These are phyloP conservation scores for Monosporozyma yasuniensis DNA, from an alignment of 805 yeast genomes.

Conservation along the genomic window DNA sequence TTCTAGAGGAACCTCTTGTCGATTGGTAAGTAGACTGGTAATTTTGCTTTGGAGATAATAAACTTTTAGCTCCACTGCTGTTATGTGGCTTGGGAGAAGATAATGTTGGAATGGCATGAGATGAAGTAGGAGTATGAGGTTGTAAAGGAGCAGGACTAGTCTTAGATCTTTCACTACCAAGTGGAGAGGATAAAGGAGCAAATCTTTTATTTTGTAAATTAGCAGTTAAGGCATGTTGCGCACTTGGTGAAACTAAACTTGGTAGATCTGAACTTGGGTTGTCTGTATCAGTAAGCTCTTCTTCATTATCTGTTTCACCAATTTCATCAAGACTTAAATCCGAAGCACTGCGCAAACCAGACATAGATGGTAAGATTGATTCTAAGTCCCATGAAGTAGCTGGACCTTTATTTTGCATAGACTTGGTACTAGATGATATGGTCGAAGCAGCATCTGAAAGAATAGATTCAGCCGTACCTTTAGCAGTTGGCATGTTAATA, in stretches of 20 bases:
- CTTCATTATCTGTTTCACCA: not conserved
- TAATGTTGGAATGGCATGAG: not conserved
- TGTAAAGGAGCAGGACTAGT: conserved; percentile 2
- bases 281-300: not conserved
- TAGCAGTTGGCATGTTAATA: not conserved
- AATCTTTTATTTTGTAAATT: conserved; percentile 1
- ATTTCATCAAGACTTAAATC: not conserved
- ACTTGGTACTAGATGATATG: not conserved
- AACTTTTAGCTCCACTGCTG: conserved; percentile 4
- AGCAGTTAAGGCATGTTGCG: not conserved
- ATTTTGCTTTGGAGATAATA: conserved; percentile 12
- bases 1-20: conserved; percentile 10
- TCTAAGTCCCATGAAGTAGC: conserved; percentile 2
- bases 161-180: conserved; percentile 4
- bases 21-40: not conserved
- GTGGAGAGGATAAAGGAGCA: not conserved
- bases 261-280: not conserved
- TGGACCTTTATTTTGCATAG: not conserved
- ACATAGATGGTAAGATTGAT: not conserved
- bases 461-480: not conserved
- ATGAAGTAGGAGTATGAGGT: not conserved
- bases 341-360: not conserved
- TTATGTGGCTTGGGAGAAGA: not conserved
- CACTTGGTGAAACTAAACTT: not conserved
- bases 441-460: not conserved